Conservation (phyloP, 768 basidiomycete genomes). For the Symmetrospora coprosmae region DNA sequence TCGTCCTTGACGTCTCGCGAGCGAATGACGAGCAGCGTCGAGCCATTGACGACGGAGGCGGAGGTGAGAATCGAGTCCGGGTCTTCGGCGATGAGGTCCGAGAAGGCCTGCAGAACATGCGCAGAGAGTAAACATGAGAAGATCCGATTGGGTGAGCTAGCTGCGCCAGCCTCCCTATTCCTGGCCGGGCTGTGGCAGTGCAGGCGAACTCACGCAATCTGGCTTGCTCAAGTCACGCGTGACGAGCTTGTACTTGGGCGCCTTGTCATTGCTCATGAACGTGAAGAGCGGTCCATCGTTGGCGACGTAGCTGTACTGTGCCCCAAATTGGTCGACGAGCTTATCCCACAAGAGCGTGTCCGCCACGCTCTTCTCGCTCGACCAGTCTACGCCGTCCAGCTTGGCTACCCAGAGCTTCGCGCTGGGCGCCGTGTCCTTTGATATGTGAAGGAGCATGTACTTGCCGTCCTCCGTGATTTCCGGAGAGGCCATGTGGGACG, state of each 20-base stretch:
- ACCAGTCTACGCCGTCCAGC: constrained; percentile 40
- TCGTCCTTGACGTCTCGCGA: constrained; percentile 69
- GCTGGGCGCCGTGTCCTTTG: constrained; percentile 28
- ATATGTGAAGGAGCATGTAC: constrained; percentile 24
- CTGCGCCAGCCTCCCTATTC: not conserved
- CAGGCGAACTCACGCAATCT: constrained; percentile 21
- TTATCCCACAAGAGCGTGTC: constrained; percentile 57
- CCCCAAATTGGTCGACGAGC: constrained; percentile 54
- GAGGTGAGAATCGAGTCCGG: constrained; percentile 50
- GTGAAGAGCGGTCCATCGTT: constrained; percentile 31
- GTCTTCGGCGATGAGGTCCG: constrained; percentile 57
- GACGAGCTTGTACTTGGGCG: constrained; percentile 28
- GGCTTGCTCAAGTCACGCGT: constrained; percentile 26
- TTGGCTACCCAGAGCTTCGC: constrained; percentile 62
- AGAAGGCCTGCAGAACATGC: constrained; percentile 42
- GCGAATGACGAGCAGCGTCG: constrained; percentile 51
- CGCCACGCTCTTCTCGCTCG: constrained; percentile 45
- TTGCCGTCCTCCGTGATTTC: constrained; percentile 23
- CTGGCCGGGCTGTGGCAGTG: not conserved
- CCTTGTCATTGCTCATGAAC: constrained; percentile 28
- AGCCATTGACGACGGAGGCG: constrained; percentile 43
- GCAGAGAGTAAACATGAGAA: too few species aligned
- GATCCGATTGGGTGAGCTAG: not conserved
- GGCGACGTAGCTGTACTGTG: constrained; percentile 40
- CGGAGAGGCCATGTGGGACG: not conserved